Percentiles rank a stretch among this genome's conserved stretches.
These are phyloP conservation scores for Periconia sp. DNA, from an alignment of 2,329 filamentous ascomycete species.

Conservation along the genomic window DNA sequence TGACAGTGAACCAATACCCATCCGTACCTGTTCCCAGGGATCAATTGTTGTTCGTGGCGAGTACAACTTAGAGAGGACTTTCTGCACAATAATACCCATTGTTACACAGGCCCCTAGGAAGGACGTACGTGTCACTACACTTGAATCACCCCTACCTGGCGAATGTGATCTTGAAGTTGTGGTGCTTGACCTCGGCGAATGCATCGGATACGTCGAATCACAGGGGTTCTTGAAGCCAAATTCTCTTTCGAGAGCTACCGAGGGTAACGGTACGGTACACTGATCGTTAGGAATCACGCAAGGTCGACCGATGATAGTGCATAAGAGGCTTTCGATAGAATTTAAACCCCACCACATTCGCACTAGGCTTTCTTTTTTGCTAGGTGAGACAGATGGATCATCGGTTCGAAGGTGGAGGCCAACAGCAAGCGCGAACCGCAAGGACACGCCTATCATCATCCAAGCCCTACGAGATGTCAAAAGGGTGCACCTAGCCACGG, in stretches of 20 bases:
- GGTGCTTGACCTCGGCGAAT: neutral
- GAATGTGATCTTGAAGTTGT: conserved; percentile 3
- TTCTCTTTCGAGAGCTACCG: conserved; percentile 21
- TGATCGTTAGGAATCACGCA: conserved; percentile 35
- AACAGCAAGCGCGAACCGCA: conserved; percentile 43
- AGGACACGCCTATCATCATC: conserved; percentile 40
- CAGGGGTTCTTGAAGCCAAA: neutral
- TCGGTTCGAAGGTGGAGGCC: conserved; percentile 46
- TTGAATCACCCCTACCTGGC: conserved; percentile 6
- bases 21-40: conserved; percentile 42
- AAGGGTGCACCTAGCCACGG: too few relatives aligned
- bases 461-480: conserved; percentile 40
- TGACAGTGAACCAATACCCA: conserved; percentile 30
- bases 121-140: neutral
- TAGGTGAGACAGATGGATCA: conserved; percentile 18
- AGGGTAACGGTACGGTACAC: conserved; percentile 36
- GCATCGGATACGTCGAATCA: neutral
- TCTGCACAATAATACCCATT: conserved; percentile 22
- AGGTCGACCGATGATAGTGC: conserved; percentile 44
- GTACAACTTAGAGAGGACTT: conserved; percentile 33
- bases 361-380: conserved; percentile 35
- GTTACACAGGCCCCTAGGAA: conserved; percentile 16
- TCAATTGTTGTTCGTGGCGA: conserved; percentile 34
- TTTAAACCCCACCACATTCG: conserved; percentile 48
- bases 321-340: conserved; percentile 40